These are phyloP conservation scores for Myxozyma monticola DNA, from an alignment of 805 yeast species.

Conservation along the genomic window DNA sequence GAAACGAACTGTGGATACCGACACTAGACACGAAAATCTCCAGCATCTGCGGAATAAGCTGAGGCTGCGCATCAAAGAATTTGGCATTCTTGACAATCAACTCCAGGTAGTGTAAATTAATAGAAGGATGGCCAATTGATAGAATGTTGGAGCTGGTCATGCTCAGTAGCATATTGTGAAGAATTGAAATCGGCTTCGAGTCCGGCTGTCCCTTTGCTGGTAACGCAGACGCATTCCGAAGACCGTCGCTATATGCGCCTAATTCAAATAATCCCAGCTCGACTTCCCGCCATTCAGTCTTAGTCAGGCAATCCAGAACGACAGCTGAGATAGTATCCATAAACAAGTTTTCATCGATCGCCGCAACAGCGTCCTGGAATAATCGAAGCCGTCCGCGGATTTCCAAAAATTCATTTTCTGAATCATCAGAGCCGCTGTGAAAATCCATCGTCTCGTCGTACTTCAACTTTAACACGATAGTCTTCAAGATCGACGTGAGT, in stretches of 20 bases:
- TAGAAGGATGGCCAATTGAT: conserved; percentile 70
- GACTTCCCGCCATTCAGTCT: conserved; percentile 66
- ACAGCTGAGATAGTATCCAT: conserved; percentile 60
- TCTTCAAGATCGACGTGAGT: conserved; percentile 62
- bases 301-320: conserved; percentile 50
- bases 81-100: conserved; percentile 75
- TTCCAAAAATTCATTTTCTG: conserved; percentile 75
- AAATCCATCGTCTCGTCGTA: conserved; percentile 76
- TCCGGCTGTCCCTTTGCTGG: conserved; percentile 51
- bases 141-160: conserved; percentile 51
- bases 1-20: conserved; percentile 75
- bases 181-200: conserved; percentile 61
- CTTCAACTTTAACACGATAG: conserved; percentile 74
- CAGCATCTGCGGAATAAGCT: conserved; percentile 59
- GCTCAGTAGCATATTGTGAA: conserved; percentile 57
- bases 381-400: conserved; percentile 69
- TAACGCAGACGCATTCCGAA: conserved; percentile 74
- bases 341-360: conserved; percentile 60
- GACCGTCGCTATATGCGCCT: conserved; percentile 72
- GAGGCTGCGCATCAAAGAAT: conserved; percentile 50
- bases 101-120: conserved; percentile 82
- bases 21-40: conserved; percentile 76
- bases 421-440: conserved; percentile 60
- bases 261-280: conserved; percentile 88
- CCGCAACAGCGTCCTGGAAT: conserved; percentile 80